Evolutionary conservation across 352 stramenopile species (phyloP), one percentile per base, ranked within the genome.

Genomic region (Phytophthora podocarpi): DNA sequence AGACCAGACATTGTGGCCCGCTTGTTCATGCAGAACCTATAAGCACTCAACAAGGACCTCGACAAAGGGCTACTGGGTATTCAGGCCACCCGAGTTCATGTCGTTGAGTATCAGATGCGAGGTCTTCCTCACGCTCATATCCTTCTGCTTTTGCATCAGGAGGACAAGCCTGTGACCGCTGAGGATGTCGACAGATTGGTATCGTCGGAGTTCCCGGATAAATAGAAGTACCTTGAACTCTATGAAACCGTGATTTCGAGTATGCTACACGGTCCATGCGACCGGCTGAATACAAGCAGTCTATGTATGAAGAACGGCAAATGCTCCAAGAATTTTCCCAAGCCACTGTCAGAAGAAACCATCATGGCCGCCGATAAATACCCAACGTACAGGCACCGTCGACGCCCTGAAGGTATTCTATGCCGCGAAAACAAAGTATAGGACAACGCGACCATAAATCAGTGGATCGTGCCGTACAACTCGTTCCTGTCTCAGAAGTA

Each of bases 381-480:
- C 13, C 37, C 50, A 7, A n/a, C 3, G 4, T 57, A 57, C 35
- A 46, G 18, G 24, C 49, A 26, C 9, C 3, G 37, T 1, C 50
- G 50, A 4, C 36, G 50, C 15, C 6, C 36, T 5, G 16, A 4
- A 0, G 36, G 50, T 7, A n/a, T 36, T 16, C 31, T 59, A 6
- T 7, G 2, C 2, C 13, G 11, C 5, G 28, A 37, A 12, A 8
- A n/a, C 3, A 68, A 52, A 36, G 20, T 46, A 23, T 59, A 31
- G 7, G 63, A 68, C 16, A 59, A 69, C 21, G 49, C 36, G 12
- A 67, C 61, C 1, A 30, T 56, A 5, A 86, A 83, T 26, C 54
- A 55, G 13, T 79, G 64, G 69, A 74, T 89, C 2, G 78, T 90
- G 0, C 74, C 76, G 5, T 89, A 90, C 65, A 89, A 85, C 37